Percentiles rank a stretch among this genome's conserved stretches.
Conservation (phyloP, 176 grass and related monocot genomes). For the Carex myosuroides region DNA sequence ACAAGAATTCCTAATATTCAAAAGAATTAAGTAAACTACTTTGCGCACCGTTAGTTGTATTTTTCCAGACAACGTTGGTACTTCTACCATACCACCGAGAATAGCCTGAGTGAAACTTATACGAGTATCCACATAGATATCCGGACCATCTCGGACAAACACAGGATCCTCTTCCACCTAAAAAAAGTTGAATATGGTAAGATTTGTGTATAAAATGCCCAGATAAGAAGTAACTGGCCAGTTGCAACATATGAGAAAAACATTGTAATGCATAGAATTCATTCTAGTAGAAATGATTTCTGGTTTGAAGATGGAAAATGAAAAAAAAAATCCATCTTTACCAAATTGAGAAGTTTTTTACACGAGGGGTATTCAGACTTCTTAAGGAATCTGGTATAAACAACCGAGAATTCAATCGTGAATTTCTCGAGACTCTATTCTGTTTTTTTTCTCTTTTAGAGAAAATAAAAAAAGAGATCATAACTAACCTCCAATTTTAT, state of each 20-base stretch:
- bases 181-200: slow-evolving; percentile 17
- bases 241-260: slow-evolving; percentile 18
- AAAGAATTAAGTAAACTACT: background rate
- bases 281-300: too few species aligned
- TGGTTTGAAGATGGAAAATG: too few species aligned
- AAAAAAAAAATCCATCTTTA: too few species aligned
- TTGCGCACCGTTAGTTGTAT: slow-evolving; percentile 63
- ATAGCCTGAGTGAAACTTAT: slow-evolving; percentile 97
- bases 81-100: slow-evolving; percentile 83
- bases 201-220: slow-evolving; percentile 21
- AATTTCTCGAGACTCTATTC: too few species aligned
- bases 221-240: slow-evolving; percentile 19
- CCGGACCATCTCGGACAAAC: slow-evolving; percentile 79
- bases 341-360: too few species aligned
- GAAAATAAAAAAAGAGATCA: too few species aligned
- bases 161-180: slow-evolving; percentile 78
- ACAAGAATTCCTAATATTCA: background rate
- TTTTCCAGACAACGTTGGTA: slow-evolving; percentile 67
- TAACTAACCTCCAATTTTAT: slow-evolving; percentile 76
- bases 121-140: slow-evolving; percentile 62
- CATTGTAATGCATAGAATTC: background rate
- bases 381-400: too few species aligned
- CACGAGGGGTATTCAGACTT: too few species aligned
- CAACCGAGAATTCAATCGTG: too few species aligned
- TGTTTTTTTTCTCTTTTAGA: background rate